Evolutionary conservation across 225 moss, liverwort and hornwort genomes (phyloP), one percentile per base, ranked within the genome.

Genomic region (Rhytidiadelphus loreus): DNA sequence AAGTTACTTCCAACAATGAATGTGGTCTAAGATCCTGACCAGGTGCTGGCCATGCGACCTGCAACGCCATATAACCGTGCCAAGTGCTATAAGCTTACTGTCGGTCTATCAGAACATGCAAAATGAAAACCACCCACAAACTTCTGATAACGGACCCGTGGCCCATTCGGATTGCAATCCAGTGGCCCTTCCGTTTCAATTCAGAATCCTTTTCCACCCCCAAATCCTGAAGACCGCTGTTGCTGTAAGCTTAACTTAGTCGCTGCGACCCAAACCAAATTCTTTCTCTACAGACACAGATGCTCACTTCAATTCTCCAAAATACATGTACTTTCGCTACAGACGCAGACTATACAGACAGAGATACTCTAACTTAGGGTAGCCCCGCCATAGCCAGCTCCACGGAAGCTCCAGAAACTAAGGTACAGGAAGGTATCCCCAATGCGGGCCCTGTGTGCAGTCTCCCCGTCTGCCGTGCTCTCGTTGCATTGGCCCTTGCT

Each of bases 371-470:
- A n/a, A 29, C 15, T 52, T 29, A 39, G 62, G 53, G 76, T 77
- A 39, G 62, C 61, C 61, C 28, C 48, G 60, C 46, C 25, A 13
- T 73, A 60, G 85, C 50, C 76, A 50, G 76, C 76, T 62, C 77
- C 52, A 46, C 55, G 24, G 65, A 26, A 65, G 52, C 62, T 62
- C 37, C 29, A 50, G 26, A 30, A 65, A 55, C 52, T 52, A 52
- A 52, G 65, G 39, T 28, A 48, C 13, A 33, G 65, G 32, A 9
- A 83, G 53, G 55, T 2, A 55, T 64, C 19, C 24, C 78, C 56
- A 89, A 93, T 93, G 92, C 93, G 23, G 93, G 92, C 87, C 53
- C 76, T 93, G 66, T 86, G 93, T 7, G 88, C 55, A 48, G 74
- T 85, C 73, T 77, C 87, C 43, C 61, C 89, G 69, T 66, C 89